Conservation (phyloP, 768 basidiomycete species). For the Asterophora lycoperdoides region DNA sequence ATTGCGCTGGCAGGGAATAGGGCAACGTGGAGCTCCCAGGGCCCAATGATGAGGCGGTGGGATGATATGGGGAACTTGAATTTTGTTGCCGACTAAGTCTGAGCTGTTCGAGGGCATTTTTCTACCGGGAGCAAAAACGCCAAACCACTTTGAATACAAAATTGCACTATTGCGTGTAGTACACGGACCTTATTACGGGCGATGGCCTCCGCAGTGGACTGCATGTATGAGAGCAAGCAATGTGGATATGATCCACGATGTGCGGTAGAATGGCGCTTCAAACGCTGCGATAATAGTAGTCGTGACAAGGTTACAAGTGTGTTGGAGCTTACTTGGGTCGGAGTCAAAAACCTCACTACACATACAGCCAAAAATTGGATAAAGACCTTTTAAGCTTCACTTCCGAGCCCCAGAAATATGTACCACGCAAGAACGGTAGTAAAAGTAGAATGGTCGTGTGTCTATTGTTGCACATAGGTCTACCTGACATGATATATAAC, state of each 20-base stretch:
- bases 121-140: constrained; percentile 25
- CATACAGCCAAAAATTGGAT: constrained; percentile 28
- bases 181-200: constrained; percentile 49
- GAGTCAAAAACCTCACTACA: constrained; percentile 41
- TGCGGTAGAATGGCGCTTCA: constrained; percentile 11
- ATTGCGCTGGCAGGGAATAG: constrained; percentile 53
- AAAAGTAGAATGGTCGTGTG: no score
- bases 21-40: constrained; percentile 19
- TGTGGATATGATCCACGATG: constrained; percentile 14
- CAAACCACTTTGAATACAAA: constrained; percentile 17
- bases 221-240: constrained; percentile 37
- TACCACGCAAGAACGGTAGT: no score
- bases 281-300: constrained; percentile 19
- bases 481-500: no score
- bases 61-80: constrained; percentile 23
- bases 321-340: constrained; percentile 31
- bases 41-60: constrained; percentile 25
- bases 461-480: no score
- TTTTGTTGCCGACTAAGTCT: constrained; percentile 37
- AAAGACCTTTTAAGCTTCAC: background rate
- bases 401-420: no score
- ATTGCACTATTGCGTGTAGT: constrained; percentile 1
- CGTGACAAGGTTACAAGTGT: constrained; percentile 24
- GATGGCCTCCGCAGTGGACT: constrained; percentile 41
- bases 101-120: constrained; percentile 44